phyloP scores from a whole-genome alignment of 805 yeast genomes.

The Candida pseudofarinosa region DNA sequence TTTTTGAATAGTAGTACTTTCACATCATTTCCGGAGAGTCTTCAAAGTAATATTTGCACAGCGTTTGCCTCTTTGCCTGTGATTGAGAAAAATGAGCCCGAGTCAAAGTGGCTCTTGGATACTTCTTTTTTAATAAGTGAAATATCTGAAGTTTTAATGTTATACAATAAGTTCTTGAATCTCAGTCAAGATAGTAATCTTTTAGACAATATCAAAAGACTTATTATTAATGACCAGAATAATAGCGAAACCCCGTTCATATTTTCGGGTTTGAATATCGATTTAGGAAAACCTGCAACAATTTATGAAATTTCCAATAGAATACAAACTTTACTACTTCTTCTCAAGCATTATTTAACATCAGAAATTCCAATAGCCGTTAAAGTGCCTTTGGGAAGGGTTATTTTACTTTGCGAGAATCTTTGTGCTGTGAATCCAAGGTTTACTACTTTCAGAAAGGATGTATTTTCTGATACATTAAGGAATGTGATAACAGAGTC shows the following conservation, averaged over 20 bases:
- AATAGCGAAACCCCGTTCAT: conserved; percentile 16
- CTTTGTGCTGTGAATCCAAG: conserved; percentile 52
- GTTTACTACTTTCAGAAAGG: conserved; percentile 53
- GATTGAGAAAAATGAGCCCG: conserved; percentile 50
- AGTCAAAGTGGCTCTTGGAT: conserved; percentile 43
- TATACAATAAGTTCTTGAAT: conserved; percentile 58
- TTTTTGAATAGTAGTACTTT: conserved; percentile 32
- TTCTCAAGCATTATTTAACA: conserved; percentile 36
- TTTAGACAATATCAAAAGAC: conserved; percentile 30
- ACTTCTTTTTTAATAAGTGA: conserved; percentile 49
- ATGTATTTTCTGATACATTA: conserved; percentile 52
- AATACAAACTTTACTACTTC: conserved; percentile 41
- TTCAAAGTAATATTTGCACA: conserved; percentile 41
- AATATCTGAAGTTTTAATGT: conserved; percentile 47
- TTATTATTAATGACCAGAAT: conserved; percentile 17
- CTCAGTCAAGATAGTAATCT: conserved; percentile 54
- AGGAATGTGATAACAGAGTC: conserved; percentile 42
- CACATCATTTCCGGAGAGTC: conserved; percentile 33
- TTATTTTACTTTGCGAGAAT: conserved; percentile 51
- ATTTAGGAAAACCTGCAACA: conserved; percentile 52
- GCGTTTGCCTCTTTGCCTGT: conserved; percentile 55
- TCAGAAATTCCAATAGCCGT: conserved; percentile 54
- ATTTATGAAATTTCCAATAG: conserved; percentile 51
- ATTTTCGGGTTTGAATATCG: conserved; percentile 52
- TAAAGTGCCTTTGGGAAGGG: conserved; percentile 59